Evolutionary conservation across 1,284 basidiomycete species (phyloP).

Genomic region (Tylopilus sp.): DNA sequence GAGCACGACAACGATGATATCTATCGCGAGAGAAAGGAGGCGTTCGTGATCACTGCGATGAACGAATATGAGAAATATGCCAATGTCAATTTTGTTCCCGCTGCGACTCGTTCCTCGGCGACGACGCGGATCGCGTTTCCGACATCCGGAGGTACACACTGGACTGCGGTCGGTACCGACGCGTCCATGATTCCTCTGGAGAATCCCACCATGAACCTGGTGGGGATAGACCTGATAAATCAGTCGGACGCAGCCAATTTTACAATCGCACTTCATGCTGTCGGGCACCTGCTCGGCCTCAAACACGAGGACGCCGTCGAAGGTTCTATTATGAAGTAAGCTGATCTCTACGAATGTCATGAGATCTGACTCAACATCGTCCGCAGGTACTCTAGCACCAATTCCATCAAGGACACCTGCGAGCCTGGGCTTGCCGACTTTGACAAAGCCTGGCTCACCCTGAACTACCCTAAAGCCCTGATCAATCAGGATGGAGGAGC

Average conservation of each 20-base stretch:
- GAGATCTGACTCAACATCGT: neutral
- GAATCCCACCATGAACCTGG: neutral
- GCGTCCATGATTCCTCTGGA: neutral
- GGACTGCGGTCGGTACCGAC: neutral
- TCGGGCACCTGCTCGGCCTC: neutral
- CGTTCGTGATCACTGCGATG: neutral
- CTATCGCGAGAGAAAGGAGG: neutral
- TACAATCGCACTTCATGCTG: neutral
- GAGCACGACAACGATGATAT: too few relatives aligned
- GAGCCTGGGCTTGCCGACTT: neutral
- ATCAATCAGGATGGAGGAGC: neutral
- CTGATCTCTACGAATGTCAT: neutral
- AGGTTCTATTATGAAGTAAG: neutral
- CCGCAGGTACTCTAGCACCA: neutral
- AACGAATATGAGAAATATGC: neutral
- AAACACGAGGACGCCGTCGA: neutral
- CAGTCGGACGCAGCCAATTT: neutral
- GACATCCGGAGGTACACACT: too few relatives aligned
- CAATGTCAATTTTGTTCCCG: neutral
- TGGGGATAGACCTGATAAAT: neutral
- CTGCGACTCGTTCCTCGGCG: neutral
- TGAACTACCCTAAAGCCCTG: neutral
- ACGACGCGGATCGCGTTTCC: too few relatives aligned
- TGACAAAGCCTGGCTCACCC: constrained; percentile 1
- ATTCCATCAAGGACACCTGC: neutral